These are phyloP conservation scores for Beta corolliflora DNA, from an alignment of 179 eudicot species.

Conservation along the genomic window DNA sequence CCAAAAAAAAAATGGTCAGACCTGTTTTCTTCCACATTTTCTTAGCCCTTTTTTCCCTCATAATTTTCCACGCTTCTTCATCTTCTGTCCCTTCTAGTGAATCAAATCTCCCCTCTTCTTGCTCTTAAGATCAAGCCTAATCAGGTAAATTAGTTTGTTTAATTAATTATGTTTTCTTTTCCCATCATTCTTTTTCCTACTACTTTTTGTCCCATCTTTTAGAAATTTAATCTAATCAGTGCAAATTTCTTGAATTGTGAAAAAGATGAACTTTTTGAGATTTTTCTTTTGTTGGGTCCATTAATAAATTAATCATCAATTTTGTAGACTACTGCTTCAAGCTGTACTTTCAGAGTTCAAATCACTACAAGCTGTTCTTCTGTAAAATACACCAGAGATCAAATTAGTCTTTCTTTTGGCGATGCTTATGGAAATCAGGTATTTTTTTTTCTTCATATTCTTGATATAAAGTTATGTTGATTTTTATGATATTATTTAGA, in stretches of 20 bases:
- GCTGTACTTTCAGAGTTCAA: constrained; percentile 64
- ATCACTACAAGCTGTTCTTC: constrained; percentile 83
- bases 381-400: constrained; percentile 59
- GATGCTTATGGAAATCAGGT: constrained; percentile 94
- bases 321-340: constrained; percentile 29
- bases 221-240: not conserved
- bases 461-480: not conserved
- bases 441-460: not conserved
- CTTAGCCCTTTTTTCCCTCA: constrained; percentile 25
- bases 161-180: not conserved
- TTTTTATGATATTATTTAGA: not conserved
- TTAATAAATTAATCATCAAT: not conserved
- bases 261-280: not conserved
- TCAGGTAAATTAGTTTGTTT: constrained; percentile 12
- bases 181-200: no score
- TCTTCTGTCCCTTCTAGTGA: constrained; percentile 7
- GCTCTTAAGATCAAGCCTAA: constrained; percentile 28
- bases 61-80: constrained; percentile 20
- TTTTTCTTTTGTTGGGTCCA: not conserved
- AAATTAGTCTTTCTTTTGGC: constrained; percentile 81
- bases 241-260: not conserved
- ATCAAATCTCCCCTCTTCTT: constrained; percentile 32
- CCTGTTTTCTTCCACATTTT: constrained; percentile 11
- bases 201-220: not conserved
- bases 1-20: constrained; percentile 22